phyloP scores from a whole-genome alignment of 2,329 filamentous ascomycete genomes.

The Calonectria crousiana region DNA sequence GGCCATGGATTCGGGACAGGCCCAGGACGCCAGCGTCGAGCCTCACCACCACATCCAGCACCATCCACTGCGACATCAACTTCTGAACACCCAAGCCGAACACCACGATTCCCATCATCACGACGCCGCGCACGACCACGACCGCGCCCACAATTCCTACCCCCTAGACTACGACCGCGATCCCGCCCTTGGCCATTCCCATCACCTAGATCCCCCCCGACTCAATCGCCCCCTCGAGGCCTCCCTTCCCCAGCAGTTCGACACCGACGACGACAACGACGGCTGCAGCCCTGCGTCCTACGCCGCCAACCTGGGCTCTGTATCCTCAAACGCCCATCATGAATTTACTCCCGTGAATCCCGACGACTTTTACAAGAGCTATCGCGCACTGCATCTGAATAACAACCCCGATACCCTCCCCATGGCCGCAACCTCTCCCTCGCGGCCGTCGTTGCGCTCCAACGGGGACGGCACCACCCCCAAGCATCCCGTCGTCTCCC shows the following conservation, averaged over 20 bases:
- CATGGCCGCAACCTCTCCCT: constrained; percentile 56
- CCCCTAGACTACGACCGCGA: constrained; percentile 31
- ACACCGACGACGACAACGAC: constrained; percentile 33
- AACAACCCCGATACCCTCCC: constrained; percentile 49
- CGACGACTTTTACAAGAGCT: constrained; percentile 68
- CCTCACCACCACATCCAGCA: constrained; percentile 37
- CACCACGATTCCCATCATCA: constrained; percentile 45
- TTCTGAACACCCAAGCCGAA: constrained; percentile 43
- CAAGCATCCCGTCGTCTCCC: constrained; percentile 59
- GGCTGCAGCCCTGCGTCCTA: constrained; percentile 40
- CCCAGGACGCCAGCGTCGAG: constrained; percentile 39
- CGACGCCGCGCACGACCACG: constrained; percentile 41
- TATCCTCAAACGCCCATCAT: constrained; percentile 48
- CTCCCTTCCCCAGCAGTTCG: constrained; percentile 39
- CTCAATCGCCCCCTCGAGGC: constrained; percentile 33
- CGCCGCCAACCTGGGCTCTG: constrained; percentile 36
- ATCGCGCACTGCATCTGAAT: constrained; percentile 54
- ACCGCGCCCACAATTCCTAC: constrained; percentile 32
- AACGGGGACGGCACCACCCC: constrained; percentile 64
- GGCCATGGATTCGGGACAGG: constrained; percentile 37
- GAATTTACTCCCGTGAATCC: constrained; percentile 60
- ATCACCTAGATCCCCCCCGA: constrained; percentile 15
- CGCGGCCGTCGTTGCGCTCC: constrained; percentile 59
- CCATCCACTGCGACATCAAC: constrained; percentile 48
- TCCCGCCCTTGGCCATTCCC: constrained; percentile 26